Evolutionary conservation across 495 filamentous ascomycete genomes (phyloP), one percentile per base, ranked within the genome.

Genomic region (Bacidia gigantensis): DNA sequence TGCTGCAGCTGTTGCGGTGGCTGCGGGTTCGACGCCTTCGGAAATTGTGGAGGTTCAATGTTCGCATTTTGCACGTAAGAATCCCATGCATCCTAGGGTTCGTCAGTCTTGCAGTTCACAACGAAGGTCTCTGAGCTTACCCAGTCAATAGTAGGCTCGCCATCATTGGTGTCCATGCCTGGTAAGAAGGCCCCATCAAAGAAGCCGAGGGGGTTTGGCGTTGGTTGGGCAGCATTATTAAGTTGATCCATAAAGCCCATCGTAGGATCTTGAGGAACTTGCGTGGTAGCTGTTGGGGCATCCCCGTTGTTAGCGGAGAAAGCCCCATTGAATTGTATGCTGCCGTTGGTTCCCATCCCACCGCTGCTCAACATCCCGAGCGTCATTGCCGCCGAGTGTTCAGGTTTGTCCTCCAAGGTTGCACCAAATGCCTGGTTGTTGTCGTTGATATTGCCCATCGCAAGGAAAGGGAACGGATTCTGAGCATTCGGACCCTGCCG

Each of bases 351-450:
- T 23, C 78, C 79, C 67, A 85, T 70, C 1, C 81, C 85, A 11
- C 79, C 77, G 10, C 80, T 83, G 50, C 77, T 81, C 42, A 90
- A 70, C 74, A 94, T 82, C 10, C 83, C 84, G 26, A 93, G 64
- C 1, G 83, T 89, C 81, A 90, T 84, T 2, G 87, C 87, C 3
- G 86, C 86, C 35, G 79, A 78, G 55, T 86, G 80, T 60, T 77
- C 75, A 14, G 72, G 74, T 49, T 69, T 67, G 58, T 76, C 63
- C 25, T 69, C 67, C 7, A 49, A 48, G 43, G 46, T 48, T 18
- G 65, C 40, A 23, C 48, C 61, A 9, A 63, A 60, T 14, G 50
- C 47, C 41, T 55, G 56, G 32, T 44, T 35, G 26, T 46, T 48
- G 12, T 48, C 38, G 26, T 45, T 52, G 17, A 47, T 53, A 17